Conservation (phyloP, 202 grass and related monocot species). For the Panicum hallii region DNA sequence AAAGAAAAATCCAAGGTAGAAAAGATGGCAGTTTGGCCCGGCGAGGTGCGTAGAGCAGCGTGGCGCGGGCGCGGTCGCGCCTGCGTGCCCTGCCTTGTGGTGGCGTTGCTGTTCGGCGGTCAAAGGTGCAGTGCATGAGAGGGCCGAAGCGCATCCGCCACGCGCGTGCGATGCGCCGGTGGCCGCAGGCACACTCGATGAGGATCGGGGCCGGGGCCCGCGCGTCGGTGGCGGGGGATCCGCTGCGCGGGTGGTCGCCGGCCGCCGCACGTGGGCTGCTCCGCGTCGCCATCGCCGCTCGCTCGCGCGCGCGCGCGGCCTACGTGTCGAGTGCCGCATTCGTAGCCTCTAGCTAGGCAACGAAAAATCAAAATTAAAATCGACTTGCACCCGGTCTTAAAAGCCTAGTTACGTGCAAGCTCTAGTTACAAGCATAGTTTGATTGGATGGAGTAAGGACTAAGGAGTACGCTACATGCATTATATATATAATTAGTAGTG, state of each 20-base stretch:
- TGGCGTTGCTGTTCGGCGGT: slow-evolving; percentile 1
- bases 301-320: background rate
- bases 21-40: background rate
- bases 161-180: background rate
- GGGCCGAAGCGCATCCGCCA: too few species aligned
- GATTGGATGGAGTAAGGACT: too few species aligned
- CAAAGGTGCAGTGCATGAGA: background rate
- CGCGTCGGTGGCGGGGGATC: slow-evolving; percentile 23
- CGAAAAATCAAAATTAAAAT: background rate
- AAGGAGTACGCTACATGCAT: too few species aligned
- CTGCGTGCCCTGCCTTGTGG: background rate
- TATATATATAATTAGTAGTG: too few species aligned
- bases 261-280: slow-evolving; percentile 39
- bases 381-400: background rate
- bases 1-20: too few species aligned
- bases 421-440: too few species aligned
- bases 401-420: too few species aligned
- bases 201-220: background rate
- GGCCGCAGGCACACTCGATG: background rate
- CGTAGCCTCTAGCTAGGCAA: too few species aligned
- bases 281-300: background rate
- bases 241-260: slow-evolving; percentile 17
- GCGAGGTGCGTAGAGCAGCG: background rate
- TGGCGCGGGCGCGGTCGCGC: background rate
- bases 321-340: background rate